Percentiles rank a stretch among this genome's conserved stretches.
Conservation (phyloP, 2,329 filamentous ascomycete genomes). For the Ceratocystis diversiconidia region DNA sequence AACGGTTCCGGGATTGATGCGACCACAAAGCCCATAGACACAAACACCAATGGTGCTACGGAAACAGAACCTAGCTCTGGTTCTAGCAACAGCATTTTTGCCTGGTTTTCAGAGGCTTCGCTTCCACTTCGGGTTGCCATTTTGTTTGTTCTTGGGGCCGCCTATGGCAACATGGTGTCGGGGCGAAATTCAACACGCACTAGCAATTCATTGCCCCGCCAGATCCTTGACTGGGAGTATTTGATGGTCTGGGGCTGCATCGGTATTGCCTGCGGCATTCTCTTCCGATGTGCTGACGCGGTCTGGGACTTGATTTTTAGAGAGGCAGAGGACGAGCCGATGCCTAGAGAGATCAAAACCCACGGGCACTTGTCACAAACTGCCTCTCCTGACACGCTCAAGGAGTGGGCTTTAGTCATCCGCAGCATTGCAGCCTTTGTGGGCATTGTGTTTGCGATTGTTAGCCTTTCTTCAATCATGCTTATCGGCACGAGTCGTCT, state of each 20-base stretch:
- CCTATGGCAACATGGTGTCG: conserved; percentile 14
- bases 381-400: conserved; percentile 30
- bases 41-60: not conserved
- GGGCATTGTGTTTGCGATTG: conserved; percentile 56
- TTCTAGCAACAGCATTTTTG: not conserved
- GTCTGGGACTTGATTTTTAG: conserved; percentile 47
- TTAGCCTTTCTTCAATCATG: conserved; percentile 28
- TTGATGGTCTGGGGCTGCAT: conserved; percentile 68
- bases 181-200: conserved; percentile 4
- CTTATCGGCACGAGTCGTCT: not conserved
- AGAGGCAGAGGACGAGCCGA: conserved; percentile 26
- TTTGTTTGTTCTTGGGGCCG: conserved; percentile 62
- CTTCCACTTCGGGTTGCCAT: conserved; percentile 44
- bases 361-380: not conserved
- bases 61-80: not conserved
- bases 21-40: conserved; percentile 1
- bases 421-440: conserved; percentile 47
- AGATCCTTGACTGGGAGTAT: conserved; percentile 43
- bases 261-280: conserved; percentile 61
- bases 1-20: conserved; percentile 1
- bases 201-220: not conserved
- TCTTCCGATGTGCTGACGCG: conserved; percentile 73
- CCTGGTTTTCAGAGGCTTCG: conserved; percentile 29
- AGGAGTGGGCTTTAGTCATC: conserved; percentile 57
- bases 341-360: conserved; percentile 23